These are phyloP conservation scores for Colletotrichum sp. DNA, from an alignment of 2,329 filamentous ascomycete genomes.

Conservation along the genomic window DNA sequence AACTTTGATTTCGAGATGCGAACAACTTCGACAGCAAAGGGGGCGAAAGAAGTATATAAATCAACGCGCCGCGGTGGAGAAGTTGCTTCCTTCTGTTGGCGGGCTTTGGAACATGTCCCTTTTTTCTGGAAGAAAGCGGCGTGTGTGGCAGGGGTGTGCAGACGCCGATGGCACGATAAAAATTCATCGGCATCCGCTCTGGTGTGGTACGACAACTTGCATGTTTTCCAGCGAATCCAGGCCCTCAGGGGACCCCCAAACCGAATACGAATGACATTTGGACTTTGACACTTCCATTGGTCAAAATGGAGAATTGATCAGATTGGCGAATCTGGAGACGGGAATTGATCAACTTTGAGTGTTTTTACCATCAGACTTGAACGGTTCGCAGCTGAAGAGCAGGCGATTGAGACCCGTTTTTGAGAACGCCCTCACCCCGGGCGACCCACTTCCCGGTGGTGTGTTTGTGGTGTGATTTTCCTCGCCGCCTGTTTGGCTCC, in stretches of 20 bases:
- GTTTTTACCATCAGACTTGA: not conserved
- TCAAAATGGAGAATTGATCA: not conserved
- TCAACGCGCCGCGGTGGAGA: not conserved
- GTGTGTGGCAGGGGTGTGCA: constrained; percentile 2
- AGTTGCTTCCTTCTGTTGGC: not conserved
- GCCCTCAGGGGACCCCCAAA: not conserved
- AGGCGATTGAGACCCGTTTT: not conserved
- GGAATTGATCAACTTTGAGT: not conserved
- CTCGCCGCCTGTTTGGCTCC: not conserved
- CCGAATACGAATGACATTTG: constrained; percentile 16
- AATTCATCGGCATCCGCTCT: constrained; percentile 16
- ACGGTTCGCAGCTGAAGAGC: not conserved
- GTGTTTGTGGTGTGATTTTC: constrained; percentile 19
- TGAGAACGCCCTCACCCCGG: constrained; percentile 6
- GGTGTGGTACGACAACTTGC: constrained; percentile 10
- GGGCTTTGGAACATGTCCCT: constrained; percentile 10
- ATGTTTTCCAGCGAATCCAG: constrained; percentile 1
- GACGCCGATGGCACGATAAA: constrained; percentile 17
- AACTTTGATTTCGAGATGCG: not conserved
- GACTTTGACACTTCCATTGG: not conserved
- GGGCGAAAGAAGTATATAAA: not conserved
- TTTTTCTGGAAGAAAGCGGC: not conserved
- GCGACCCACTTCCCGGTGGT: constrained; percentile 18
- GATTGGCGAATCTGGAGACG: constrained; percentile 9
- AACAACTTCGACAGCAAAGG: not conserved